Conservation (phyloP, 441 rosid genomes). For the Corymbia citriodora region DNA sequence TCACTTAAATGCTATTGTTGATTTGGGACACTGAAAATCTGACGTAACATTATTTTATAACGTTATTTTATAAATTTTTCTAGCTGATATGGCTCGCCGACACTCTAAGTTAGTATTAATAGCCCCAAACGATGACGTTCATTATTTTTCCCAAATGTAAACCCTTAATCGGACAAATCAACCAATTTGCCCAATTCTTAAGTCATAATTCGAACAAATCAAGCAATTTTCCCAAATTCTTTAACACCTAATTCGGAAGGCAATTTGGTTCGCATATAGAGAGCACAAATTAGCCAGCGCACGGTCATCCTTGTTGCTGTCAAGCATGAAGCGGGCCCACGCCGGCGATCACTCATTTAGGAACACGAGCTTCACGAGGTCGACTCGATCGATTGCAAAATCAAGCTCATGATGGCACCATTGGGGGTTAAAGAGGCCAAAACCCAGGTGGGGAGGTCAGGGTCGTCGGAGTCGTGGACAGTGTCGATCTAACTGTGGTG, state of each 20-base stretch:
- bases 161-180: too few relatives aligned
- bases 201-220: too few relatives aligned
- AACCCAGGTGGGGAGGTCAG: not conserved
- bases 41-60: not conserved
- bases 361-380: not conserved
- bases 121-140: not conserved
- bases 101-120: not conserved
- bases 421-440: not conserved
- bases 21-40: not conserved
- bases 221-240: not conserved
- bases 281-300: not conserved
- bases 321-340: not conserved
- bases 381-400: not conserved
- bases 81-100: too few relatives aligned
- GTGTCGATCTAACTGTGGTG: not conserved
- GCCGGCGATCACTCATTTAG: not conserved
- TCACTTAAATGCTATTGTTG: too few relatives aligned
- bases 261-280: not conserved
- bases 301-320: not conserved
- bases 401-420: not conserved
- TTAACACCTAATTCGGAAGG: not conserved
- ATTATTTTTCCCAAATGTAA: too few relatives aligned
- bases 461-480: not conserved
- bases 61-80: too few relatives aligned
- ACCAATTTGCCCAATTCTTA: too few relatives aligned